These are phyloP conservation scores for Talaromyces amestolkiae DNA, from an alignment of 2,329 filamentous ascomycete genomes.

Conservation along the genomic window DNA sequence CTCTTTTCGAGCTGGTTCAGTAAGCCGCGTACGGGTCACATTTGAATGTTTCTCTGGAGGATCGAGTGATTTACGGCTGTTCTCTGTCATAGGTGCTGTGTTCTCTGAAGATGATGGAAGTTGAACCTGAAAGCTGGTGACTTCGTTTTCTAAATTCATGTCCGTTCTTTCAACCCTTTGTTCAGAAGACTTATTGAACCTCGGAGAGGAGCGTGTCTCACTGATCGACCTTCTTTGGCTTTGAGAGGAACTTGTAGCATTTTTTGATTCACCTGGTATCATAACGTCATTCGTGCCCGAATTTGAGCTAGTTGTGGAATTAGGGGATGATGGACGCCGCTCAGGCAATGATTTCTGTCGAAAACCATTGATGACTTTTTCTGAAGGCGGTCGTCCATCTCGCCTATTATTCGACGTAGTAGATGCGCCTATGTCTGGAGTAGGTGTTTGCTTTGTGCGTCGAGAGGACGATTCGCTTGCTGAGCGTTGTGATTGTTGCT, in stretches of 20 bases:
- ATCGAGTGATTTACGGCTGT: not conserved
- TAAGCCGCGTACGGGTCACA: not conserved
- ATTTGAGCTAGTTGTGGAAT: not conserved
- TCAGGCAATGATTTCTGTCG: not conserved
- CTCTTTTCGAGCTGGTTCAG: constrained; percentile 8
- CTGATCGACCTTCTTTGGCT: not conserved
- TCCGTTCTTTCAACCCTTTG: not conserved
- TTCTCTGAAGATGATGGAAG: not conserved
- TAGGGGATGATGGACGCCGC: not conserved
- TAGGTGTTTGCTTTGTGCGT: not conserved
- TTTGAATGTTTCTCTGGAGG: not conserved
- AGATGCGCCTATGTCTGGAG: not conserved
- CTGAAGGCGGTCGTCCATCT: not conserved
- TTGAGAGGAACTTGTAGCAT: not conserved
- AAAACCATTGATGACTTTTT: not conserved
- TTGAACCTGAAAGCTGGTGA: constrained; percentile 13
- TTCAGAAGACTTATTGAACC: too few relatives aligned
- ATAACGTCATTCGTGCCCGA: not conserved
- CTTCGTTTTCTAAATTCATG: not conserved
- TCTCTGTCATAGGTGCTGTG: not conserved
- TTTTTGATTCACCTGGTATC: not conserved
- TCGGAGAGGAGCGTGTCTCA: not conserved
- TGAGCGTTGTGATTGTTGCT: not conserved
- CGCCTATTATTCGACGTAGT: not conserved
- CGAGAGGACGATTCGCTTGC: not conserved